Conservation (phyloP, 2,329 filamentous ascomycete genomes). For the Ceratocystis smalleyi region DNA sequence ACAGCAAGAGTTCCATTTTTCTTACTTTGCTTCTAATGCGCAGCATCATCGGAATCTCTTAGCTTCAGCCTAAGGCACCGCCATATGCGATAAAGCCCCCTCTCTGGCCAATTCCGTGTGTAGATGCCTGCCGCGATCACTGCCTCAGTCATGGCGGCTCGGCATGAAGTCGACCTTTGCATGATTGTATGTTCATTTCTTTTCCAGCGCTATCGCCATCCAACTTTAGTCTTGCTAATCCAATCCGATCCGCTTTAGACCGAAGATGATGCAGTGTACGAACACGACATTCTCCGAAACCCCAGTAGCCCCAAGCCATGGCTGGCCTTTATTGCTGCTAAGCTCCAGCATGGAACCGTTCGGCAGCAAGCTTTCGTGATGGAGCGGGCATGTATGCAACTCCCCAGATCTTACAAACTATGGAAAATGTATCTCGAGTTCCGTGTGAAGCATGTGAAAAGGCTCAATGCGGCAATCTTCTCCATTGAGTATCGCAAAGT, state of each 20-base stretch:
- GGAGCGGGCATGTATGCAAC: conserved; percentile 75
- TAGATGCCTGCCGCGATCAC: conserved; percentile 10
- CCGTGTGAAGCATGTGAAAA: conserved; percentile 62
- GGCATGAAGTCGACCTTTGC: conserved; percentile 26
- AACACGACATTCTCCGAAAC: conserved; percentile 84
- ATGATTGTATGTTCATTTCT: conserved; percentile 29
- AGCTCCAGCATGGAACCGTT: conserved; percentile 67
- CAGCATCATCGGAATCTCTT: background rate
- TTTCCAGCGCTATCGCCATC: background rate
- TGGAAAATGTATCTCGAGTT: conserved; percentile 96
- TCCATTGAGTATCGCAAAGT: conserved; percentile 78
- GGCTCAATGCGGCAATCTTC: conserved; percentile 68
- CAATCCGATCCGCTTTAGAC: conserved; percentile 32
- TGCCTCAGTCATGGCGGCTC: background rate
- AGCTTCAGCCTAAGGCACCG: background rate
- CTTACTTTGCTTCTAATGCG: background rate
- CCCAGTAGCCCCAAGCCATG: conserved; percentile 79
- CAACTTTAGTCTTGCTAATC: background rate
- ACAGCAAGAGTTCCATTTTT: background rate
- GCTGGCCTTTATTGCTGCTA: conserved; percentile 87
- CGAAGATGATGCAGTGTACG: conserved; percentile 86
- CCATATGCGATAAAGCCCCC: background rate
- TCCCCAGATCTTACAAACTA: conserved; percentile 91
- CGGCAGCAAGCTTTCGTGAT: conserved; percentile 77
- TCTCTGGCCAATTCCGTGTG: background rate